Base-by-base conservation (phyloP, 305 asterid genomes). In the Lippia alba region DNA sequence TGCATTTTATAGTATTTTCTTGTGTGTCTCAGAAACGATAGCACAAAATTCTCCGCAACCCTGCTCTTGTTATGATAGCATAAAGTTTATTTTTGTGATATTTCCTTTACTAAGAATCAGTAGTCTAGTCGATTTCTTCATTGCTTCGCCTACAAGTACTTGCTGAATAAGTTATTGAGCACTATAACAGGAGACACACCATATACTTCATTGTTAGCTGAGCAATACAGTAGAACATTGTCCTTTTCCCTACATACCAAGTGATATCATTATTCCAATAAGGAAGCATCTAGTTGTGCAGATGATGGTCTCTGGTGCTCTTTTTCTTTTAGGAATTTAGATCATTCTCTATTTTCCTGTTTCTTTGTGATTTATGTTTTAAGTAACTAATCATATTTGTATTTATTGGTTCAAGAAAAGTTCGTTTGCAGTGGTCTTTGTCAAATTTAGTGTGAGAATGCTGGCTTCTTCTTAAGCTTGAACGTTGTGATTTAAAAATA, bases 31-130 rank as follows among this genome's bases (percentile, higher is more conserved):
- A 36, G 48, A 24, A 59, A 60, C 63, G 8, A 50, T 61, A 58
- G 64, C 70, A 44, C 55, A 53, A 59, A 57, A 51, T 36, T 59
- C 48, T 36, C 73, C 46, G 34, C 45, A 19, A 63, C 11, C 39
- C 34, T 24, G 60, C 74, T 69, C 71, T 45, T 44, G 63, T 16
- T 63, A 18, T 77, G 62, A 48, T 46, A 46, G 60, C 69, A 59
- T 67, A 64, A 56, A 39, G 60, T 36, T 56, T 46, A 66, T 49
- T 66, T 34, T 62, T 50, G 50, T 45, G 32, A 51, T 15, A 15
- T 54, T 51, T 11, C 36, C 71, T 68, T 51, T 61, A 15, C 49
- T 58, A 45, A 55, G 71, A 64, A 24, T 33, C 61, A 62, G 70
- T 59, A 24, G 30, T 24, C 30, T 24, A 24, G 30, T 24, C 30